Evolutionary conservation across 2,329 filamentous ascomycete species (phyloP).

Genomic region (Sclerotinia nivalis): DNA sequence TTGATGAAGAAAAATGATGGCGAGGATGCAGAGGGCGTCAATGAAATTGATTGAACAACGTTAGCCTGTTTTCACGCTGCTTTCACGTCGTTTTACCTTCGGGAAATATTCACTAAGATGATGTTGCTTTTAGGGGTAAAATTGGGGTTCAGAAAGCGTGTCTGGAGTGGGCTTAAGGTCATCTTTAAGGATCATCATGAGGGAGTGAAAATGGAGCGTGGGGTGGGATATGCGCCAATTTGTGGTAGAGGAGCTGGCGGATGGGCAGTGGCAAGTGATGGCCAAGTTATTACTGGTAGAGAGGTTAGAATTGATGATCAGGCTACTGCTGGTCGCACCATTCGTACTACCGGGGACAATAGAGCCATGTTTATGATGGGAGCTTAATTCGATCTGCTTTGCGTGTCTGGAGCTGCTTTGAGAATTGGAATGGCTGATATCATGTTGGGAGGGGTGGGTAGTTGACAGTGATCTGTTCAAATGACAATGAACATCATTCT

Average conservation of each 20-base stretch:
- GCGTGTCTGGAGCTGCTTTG: neutral
- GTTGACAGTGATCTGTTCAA: neutral
- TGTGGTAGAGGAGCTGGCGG: neutral
- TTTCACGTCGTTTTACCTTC: neutral
- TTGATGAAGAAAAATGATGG: neutral
- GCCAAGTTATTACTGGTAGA: neutral
- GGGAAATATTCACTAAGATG: constrained; percentile 11
- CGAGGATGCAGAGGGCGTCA: neutral
- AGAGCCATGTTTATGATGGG: constrained; percentile 15
- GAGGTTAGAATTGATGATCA: neutral
- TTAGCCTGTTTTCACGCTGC: neutral
- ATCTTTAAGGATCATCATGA: constrained; percentile 13
- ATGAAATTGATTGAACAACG: neutral
- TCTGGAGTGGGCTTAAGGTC: constrained; percentile 11
- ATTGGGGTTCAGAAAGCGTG: neutral
- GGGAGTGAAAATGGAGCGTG: constrained; percentile 5
- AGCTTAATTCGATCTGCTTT: neutral
- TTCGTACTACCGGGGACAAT: neutral
- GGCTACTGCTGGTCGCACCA: neutral
- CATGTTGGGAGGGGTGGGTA: neutral
- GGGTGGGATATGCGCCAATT: constrained; percentile 3
- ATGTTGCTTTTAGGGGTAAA: constrained; percentile 11
- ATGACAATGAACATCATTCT: neutral
- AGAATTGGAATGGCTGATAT: neutral
- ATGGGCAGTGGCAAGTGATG: neutral